These are phyloP conservation scores for Kernera saxatilis DNA, from an alignment of 345 rosid species.

Conservation along the genomic window DNA sequence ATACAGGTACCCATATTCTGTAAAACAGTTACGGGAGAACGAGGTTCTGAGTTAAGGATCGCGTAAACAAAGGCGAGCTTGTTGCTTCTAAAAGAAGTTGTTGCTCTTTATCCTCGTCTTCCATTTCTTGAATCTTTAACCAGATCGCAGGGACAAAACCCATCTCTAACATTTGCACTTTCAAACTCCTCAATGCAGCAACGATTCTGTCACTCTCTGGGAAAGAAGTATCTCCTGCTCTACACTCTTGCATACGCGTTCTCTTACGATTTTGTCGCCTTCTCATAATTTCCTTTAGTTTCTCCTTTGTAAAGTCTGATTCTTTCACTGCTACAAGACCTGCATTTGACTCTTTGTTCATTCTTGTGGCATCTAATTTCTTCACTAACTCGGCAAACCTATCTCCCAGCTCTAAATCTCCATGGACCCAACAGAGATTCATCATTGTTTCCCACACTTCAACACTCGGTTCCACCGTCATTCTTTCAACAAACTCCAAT, in stretches of 20 bases:
- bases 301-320: neutral
- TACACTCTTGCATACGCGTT: slow-evolving; percentile 39
- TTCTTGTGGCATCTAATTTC: slow-evolving; percentile 43
- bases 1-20: slow-evolving; percentile 59
- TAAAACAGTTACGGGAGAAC: slow-evolving; percentile 42
- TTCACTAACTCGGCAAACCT: slow-evolving; percentile 53
- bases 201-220: slow-evolving; percentile 48
- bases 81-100: slow-evolving; percentile 67
- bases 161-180: slow-evolving; percentile 64
- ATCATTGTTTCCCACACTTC: slow-evolving; percentile 67
- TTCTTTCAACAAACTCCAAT: slow-evolving; percentile 50
- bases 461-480: slow-evolving; percentile 48
- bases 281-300: neutral
- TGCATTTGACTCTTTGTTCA: slow-evolving; percentile 54
- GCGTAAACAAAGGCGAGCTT: slow-evolving; percentile 63
- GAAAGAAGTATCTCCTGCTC: slow-evolving; percentile 69
- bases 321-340: slow-evolving; percentile 46
- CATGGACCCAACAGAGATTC: slow-evolving; percentile 68
- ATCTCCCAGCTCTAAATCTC: slow-evolving; percentile 62
- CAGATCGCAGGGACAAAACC: slow-evolving; percentile 59
- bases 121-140: slow-evolving; percentile 43
- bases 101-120: slow-evolving; percentile 66
- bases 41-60: slow-evolving; percentile 39
- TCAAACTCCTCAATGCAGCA: slow-evolving; percentile 46
- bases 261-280: neutral